Conservation (phyloP, 139 green algal species). For the Chara braunii region DNA sequence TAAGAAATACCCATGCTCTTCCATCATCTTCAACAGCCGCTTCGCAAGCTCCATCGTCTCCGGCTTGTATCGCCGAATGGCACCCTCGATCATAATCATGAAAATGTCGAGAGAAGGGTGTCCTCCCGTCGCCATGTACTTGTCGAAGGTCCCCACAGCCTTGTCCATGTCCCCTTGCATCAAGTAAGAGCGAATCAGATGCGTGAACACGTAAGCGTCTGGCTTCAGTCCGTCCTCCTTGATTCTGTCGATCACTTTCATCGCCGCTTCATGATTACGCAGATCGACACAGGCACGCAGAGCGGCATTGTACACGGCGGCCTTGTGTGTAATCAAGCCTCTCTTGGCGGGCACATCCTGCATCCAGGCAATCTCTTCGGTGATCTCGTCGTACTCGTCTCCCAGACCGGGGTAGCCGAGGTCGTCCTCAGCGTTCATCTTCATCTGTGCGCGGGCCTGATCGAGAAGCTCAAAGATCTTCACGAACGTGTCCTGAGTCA, state of each 20-base stretch:
- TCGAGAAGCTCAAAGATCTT: slow-evolving; percentile 17
- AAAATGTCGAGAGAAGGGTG: not conserved
- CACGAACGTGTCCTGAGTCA: not conserved
- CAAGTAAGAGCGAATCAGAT: not conserved
- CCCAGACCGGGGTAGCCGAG: no score
- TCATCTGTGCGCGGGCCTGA: no score
- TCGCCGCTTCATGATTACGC: slow-evolving; percentile 2
- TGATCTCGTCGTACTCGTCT: no score
- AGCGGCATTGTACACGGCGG: slow-evolving; percentile 8
- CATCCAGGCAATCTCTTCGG: no score
- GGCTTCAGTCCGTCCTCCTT: not conserved
- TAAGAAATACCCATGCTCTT: slow-evolving; percentile 5
- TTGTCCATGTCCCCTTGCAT: not conserved
- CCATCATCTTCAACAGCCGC: slow-evolving; percentile 14
- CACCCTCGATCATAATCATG: slow-evolving; percentile 11
- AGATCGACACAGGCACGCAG: slow-evolving; percentile 13
- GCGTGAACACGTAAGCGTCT: not conserved
- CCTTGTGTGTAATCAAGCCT: no score
- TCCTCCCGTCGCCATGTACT: not conserved
- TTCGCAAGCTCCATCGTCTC: slow-evolving; percentile 1
- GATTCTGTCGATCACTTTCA: not conserved
- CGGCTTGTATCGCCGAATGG: not conserved
- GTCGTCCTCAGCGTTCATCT: no score
- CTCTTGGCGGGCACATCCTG: no score
- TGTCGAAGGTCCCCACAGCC: not conserved